Base-by-base conservation (phyloP, 305 asterid species). In the Fraxinus latifolia region DNA sequence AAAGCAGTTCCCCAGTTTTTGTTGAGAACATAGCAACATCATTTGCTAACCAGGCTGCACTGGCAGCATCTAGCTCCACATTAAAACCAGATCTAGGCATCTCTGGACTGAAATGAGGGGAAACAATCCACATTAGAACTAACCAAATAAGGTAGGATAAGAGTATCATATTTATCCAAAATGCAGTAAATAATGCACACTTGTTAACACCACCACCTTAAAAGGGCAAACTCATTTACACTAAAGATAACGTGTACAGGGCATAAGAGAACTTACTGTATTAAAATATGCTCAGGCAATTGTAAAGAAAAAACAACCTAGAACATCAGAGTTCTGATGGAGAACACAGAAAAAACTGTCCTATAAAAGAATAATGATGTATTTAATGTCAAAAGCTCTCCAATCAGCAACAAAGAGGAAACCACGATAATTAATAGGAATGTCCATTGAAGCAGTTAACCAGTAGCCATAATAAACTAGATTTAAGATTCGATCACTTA, bases 1-100 rank as follows among this genome's bases (percentile, higher is more conserved):
- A 87, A 85, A 94, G 99, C 86, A 96, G 90, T 83, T 96, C 99
- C 88, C 99, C 97, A 17, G 94, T 89, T 86, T 94, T 96, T 80
- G 99, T 86, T 29, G 99, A 96, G 86, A 96, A 88, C 90, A 96
- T 87, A 21, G 93, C 99, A 81, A 96, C 99, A 87, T 96, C 97
- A 92, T 89, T 92, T 78, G 97, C 83, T 84, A 96, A 86, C 99
- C 99, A 95, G 7, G 97, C 87, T 27, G 98, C 98, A 87, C 88
- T 91, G 84, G 98, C 92, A 34, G 96, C 97, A 88, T 96, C 99
- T 76, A 94, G 94, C 93, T 96, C 99, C 82, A 89, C 91, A 85
- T 84, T 85, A 87, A 95, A 92, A 85, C 90, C 90, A 82, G 97
- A 89, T 84, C 96, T 91, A 81, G 91, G 91, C 90, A 92, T 91